Conservation (phyloP, 2,329 filamentous ascomycete species). For the Penicillium sp. region DNA sequence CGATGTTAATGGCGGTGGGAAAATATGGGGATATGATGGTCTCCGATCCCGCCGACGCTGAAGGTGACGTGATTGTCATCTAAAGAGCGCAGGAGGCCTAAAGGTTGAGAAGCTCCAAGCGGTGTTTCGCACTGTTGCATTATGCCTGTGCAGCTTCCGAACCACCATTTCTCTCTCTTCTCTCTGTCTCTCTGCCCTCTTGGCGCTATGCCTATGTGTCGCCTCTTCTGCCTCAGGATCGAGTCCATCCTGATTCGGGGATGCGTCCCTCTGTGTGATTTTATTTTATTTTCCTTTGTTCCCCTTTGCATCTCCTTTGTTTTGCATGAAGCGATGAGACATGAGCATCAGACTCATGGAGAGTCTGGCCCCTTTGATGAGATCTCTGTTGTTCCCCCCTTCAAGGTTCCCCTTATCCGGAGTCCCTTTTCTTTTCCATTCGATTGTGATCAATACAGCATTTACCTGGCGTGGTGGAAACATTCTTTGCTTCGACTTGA, state of each 20-base stretch:
- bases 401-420: neutral
- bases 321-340: conserved; percentile 23
- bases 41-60: conserved; percentile 41
- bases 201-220: no score
- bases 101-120: no score
- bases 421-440: conserved; percentile 4
- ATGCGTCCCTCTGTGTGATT: no score
- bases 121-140: no score
- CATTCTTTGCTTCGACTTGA: conserved; percentile 6
- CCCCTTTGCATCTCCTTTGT: conserved; percentile 3
- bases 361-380: conserved; percentile 5
- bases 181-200: neutral
- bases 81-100: conserved; percentile 14
- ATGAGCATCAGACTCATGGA: conserved; percentile 18
- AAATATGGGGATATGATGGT: conserved; percentile 44
- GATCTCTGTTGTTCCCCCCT: no score
- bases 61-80: conserved; percentile 43
- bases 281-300: neutral
- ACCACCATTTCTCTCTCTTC: conserved; percentile 4
- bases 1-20: conserved; percentile 37
- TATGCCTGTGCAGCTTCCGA: no score
- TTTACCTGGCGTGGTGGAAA: conserved; percentile 20
- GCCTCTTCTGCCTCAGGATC: no score
- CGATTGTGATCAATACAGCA: conserved; percentile 17
- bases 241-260: conserved; percentile 9